Base-by-base conservation (phyloP, 176 grass and related monocot genomes). In the Luzula sylvatica region DNA sequence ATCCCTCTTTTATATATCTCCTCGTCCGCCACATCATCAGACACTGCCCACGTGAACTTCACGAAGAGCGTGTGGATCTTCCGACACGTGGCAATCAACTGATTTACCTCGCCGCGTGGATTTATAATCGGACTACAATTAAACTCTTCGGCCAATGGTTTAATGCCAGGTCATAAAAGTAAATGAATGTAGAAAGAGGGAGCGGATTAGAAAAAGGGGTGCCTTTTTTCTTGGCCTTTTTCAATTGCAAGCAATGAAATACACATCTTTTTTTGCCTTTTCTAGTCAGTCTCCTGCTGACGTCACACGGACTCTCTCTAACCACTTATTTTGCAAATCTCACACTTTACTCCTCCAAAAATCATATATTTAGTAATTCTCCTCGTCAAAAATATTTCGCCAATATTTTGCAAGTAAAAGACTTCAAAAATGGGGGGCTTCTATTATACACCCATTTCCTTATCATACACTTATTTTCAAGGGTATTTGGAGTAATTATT, bases 251-350 rank as follows among this genome's bases (percentile, higher is more conserved):
- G 56, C 56, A 59, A 59, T 18, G 20, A 15, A 59, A 59, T 41
- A 42, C 56, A 59, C 56, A 22, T 43, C 30, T 59, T 59, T n/a
- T n/a, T n/a, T 59, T 23, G 5, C 56, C 56, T 43, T 59, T 42
- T 59, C 23, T 17, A 2, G 1, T 32, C 32, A 3, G 20, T 39
- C 56, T 21, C 11, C 16, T 8, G 56, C 6, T 59, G 56, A 59
- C 56, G 56, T 59, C 30, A 43, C 40, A 27, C 12, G 4, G 23
- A 8, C 5, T 22, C 35, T n/a, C 13, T 40, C 26, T 23, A 59
- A 30, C 56, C 56, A 59, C 56, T 24, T 23, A 59, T 23, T 41
- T 19, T 5, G 8, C 6, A 13, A 23, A 2, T 59, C 20, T 59
- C 41, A 24, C 56, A 1, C 8, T 8, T 43, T 24, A 42, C 6